Conservation (phyloP, 108 stramenopile genomes). For the Schizochytrium sp. region DNA sequence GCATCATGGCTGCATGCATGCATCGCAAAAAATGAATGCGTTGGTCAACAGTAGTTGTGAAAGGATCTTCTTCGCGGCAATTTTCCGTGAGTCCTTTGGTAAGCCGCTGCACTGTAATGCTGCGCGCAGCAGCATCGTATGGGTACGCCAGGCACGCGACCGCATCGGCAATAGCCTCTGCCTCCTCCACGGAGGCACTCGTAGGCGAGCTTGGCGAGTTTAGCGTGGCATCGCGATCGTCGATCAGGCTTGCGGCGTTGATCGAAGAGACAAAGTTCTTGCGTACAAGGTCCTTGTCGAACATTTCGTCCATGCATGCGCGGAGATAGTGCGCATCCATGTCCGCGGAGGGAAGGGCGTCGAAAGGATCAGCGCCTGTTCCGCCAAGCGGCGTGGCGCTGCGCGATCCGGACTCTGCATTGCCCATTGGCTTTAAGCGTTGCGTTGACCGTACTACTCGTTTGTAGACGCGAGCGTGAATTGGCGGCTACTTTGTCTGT, state of each 20-base stretch:
- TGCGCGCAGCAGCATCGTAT: not conserved
- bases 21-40: slow-evolving; percentile 27
- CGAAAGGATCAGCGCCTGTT: not conserved
- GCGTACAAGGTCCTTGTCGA: not conserved
- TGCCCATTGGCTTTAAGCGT: not conserved
- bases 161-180: not conserved
- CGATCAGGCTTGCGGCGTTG: not conserved
- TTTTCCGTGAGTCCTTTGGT: slow-evolving; percentile 21
- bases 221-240: not conserved
- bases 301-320: slow-evolving; percentile 18
- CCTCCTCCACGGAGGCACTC: not conserved
- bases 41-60: slow-evolving; percentile 1
- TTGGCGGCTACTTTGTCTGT: not conserved
- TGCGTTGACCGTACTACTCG: too few species aligned
- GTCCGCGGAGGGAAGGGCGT: not conserved
- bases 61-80: slow-evolving; percentile 26
- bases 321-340: not conserved
- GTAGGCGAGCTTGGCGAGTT: not conserved
- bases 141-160: not conserved
- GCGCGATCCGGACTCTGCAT: not conserved
- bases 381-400: not conserved
- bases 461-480: too few species aligned
- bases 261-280: not conserved
- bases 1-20: slow-evolving; percentile 36
- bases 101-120: not conserved